phyloP scores from a whole-genome alignment of 495 filamentous ascomycete species.

The Podospora didyma region DNA sequence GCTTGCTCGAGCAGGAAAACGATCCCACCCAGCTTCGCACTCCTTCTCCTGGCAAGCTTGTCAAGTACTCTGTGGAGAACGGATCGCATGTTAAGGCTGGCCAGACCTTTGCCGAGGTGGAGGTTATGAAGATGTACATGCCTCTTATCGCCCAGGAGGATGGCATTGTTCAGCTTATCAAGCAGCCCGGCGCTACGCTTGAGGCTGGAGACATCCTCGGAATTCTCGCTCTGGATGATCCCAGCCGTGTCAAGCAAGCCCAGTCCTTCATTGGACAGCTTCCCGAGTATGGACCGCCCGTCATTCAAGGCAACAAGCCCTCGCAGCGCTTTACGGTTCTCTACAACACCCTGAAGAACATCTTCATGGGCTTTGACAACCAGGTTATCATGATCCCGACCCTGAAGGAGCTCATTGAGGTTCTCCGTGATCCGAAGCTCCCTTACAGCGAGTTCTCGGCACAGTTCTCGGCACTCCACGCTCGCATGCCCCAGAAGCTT shows the following conservation, averaged over 20 bases:
- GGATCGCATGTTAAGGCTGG: slow-evolving; percentile 91
- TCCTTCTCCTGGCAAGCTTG: slow-evolving; percentile 94
- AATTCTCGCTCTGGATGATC: slow-evolving; percentile 94
- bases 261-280: slow-evolving; percentile 94
- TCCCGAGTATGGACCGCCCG: slow-evolving; percentile 79
- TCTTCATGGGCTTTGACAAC: slow-evolving; percentile 93
- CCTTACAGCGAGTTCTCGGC: slow-evolving; percentile 96
- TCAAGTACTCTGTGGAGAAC: slow-evolving; percentile 97
- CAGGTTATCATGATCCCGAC: slow-evolving; percentile 90
- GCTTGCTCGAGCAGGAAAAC: slow-evolving; percentile 96
- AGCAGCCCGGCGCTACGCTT: slow-evolving; percentile 96
- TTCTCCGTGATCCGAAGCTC: slow-evolving; percentile 83
- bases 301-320: slow-evolving; percentile 86
- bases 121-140: slow-evolving; percentile 99
- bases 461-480: slow-evolving; percentile 90
- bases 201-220: slow-evolving; percentile 98
- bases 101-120: slow-evolving; percentile 93
- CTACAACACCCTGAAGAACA: slow-evolving; percentile 77
- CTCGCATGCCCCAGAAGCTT: slow-evolving; percentile 92
- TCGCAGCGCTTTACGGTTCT: slow-evolving; percentile 79
- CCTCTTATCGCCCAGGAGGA: slow-evolving; percentile 95
- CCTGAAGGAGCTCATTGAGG: slow-evolving; percentile 83
- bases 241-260: slow-evolving; percentile 92
- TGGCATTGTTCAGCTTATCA: slow-evolving; percentile 95
- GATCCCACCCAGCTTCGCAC: slow-evolving; percentile 96